Evolutionary conservation across 352 stramenopile genomes (phyloP).

Genomic region (Globisporangium abappressorium): DNA sequence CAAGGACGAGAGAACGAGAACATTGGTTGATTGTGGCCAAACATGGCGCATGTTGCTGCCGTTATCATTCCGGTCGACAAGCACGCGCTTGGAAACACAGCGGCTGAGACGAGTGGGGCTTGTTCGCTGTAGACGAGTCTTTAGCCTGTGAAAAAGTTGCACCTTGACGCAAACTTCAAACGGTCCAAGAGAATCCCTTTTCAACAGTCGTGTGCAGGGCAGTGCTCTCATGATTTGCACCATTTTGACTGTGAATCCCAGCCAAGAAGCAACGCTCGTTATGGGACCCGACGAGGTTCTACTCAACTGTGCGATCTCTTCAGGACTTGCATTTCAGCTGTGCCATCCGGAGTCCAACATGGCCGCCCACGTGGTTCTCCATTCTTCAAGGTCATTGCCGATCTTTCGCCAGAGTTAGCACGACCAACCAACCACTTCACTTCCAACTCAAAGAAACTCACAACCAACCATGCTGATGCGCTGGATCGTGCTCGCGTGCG

Average conservation of each 20-base stretch:
- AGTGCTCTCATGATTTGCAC: too few species aligned
- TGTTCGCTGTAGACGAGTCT: background rate
- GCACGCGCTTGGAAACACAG: background rate
- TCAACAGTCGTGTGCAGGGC: too few species aligned
- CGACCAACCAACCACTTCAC: background rate
- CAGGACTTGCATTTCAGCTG: background rate
- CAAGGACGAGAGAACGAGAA: background rate
- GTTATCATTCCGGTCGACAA: background rate
- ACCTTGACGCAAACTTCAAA: too few species aligned
- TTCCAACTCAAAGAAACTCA: background rate
- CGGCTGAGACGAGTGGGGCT: background rate
- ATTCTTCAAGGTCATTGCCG: background rate
- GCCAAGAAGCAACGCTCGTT: background rate
- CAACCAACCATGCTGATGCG: background rate
- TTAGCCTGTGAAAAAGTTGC: too few species aligned
- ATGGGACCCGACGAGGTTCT: background rate
- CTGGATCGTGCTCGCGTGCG: background rate
- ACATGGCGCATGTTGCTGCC: background rate
- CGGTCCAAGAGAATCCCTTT: background rate
- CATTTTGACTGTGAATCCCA: too few species aligned
- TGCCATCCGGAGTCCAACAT: background rate
- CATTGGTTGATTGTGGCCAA: background rate
- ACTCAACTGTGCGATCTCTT: slow-evolving; percentile 1
- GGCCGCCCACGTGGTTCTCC: background rate
- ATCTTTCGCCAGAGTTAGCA: background rate